A percentile compares a stretch with the other conserved stretches of the same genome.
Evolutionary conservation across 2,329 filamentous ascomycete genomes (phyloP).

Genomic region (Cladosporium sp.): DNA sequence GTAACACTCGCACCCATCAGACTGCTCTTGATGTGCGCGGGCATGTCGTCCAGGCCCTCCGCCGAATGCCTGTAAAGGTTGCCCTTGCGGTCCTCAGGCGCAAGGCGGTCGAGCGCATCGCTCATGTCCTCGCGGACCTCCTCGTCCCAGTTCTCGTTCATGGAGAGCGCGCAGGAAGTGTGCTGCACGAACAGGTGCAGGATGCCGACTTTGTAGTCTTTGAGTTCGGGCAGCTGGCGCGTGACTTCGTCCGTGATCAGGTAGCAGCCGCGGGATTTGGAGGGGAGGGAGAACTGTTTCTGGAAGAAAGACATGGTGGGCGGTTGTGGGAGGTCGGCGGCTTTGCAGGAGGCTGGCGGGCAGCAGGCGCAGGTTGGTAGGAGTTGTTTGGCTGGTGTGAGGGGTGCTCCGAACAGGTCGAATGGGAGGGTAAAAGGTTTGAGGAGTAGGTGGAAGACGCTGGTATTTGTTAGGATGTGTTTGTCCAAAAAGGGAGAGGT

Average conservation of each 20-base stretch:
- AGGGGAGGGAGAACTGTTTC: conserved; percentile 73
- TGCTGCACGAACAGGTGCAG: conserved; percentile 92
- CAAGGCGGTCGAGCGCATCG: conserved; percentile 85
- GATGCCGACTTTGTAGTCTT: conserved; percentile 75
- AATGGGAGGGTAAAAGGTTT: conserved; percentile 31
- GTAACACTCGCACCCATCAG: conserved; percentile 83
- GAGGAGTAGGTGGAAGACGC: conserved; percentile 36
- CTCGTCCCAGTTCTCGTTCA: conserved; percentile 87
- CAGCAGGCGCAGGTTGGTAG: conserved; percentile 29
- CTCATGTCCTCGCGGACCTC: conserved; percentile 93
- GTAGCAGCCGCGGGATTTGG: conserved; percentile 75
- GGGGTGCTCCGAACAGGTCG: conserved; percentile 22
- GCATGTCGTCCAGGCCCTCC: conserved; percentile 91
- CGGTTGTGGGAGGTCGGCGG: conserved; percentile 20
- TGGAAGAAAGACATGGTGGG: conserved; percentile 63
- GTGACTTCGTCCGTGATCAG: conserved; percentile 75
- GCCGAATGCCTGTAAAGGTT: conserved; percentile 78
- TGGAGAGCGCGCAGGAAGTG: conserved; percentile 78
- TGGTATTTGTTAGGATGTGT: conserved; percentile 31
- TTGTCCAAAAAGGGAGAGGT: neutral
- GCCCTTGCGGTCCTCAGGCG: conserved; percentile 62
- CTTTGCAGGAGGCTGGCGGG: conserved; percentile 24
- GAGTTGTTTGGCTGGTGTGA: conserved; percentile 25
- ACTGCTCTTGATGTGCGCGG: conserved; percentile 91
- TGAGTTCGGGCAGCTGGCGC: conserved; percentile 69